phyloP scores from a whole-genome alignment of 1,284 basidiomycete species.

The Pholiota adiposa region DNA sequence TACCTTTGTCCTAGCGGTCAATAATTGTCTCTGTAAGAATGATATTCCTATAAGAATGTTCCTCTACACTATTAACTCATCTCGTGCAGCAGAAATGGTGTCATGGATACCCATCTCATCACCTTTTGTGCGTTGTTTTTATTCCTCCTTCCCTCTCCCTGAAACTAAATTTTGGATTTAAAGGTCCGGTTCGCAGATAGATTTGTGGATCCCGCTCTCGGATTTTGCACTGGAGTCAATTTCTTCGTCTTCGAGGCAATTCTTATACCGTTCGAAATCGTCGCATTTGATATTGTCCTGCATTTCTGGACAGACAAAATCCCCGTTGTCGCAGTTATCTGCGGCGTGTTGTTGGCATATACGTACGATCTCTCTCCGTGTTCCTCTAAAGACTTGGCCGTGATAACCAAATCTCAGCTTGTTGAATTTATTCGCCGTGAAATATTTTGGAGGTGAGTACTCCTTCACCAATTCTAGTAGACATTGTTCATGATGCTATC shows the following conservation, averaged over 20 bases:
- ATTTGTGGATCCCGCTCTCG: slow-evolving; percentile 52
- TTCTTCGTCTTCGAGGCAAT: slow-evolving; percentile 50
- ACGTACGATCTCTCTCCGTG: slow-evolving; percentile 28
- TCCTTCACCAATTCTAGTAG: background rate
- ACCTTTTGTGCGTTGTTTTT: slow-evolving; percentile 41
- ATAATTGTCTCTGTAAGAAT: slow-evolving; percentile 46
- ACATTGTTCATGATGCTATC: background rate
- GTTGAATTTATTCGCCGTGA: slow-evolving; percentile 49
- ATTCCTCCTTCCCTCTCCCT: background rate
- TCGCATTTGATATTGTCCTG: slow-evolving; percentile 49
- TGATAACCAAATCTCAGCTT: slow-evolving; percentile 30
- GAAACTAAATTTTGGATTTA: background rate
- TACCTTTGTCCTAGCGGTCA: slow-evolving; percentile 49
- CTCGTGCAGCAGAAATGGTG: slow-evolving; percentile 50
- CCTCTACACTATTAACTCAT: background rate
- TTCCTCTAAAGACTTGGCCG: background rate
- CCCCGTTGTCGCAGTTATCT: slow-evolving; percentile 44
- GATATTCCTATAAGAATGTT: background rate
- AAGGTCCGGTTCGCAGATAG: slow-evolving; percentile 50
- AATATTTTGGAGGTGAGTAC: slow-evolving; percentile 50
- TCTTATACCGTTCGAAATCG: slow-evolving; percentile 50
- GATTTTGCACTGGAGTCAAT: slow-evolving; percentile 50
- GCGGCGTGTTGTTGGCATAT: slow-evolving; percentile 42
- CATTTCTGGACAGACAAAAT: slow-evolving; percentile 56
- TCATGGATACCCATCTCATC: slow-evolving; percentile 55